These are phyloP conservation scores for Plasmodium malariae DNA, from an alignment of 169 alveolate species.

Conservation along the genomic window DNA sequence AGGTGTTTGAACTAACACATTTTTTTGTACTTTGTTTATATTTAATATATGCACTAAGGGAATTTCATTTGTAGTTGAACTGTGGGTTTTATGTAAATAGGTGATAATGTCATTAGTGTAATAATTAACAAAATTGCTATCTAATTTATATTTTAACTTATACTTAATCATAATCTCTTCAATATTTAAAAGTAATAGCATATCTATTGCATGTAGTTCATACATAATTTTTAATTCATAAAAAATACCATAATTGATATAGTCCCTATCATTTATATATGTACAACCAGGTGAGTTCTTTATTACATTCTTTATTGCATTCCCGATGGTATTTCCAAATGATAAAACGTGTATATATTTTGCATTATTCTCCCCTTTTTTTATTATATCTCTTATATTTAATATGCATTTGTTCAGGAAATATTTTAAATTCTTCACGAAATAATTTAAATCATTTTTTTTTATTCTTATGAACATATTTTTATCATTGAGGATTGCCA, in stretches of 20 bases:
- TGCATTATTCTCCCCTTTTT: background rate
- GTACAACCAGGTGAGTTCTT: background rate
- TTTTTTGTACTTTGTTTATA: conserved; percentile 9
- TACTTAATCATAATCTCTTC: conserved; percentile 21
- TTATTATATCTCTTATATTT: background rate
- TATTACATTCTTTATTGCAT: conserved; percentile 13
- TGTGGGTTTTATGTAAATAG: no score
- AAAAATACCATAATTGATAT: conserved; percentile 22
- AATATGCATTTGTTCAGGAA: background rate
- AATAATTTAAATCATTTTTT: background rate
- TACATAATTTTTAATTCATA: conserved; percentile 34
- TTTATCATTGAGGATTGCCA: conserved; percentile 17
- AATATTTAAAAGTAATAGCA: background rate
- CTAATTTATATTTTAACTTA: conserved; percentile 23
- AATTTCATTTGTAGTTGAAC: no score
- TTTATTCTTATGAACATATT: conserved; percentile 9
- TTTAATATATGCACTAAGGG: no score
- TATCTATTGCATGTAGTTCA: conserved; percentile 8
- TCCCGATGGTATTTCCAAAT: conserved; percentile 30
- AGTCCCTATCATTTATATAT: background rate
- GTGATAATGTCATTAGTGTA: no score
- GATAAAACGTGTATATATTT: background rate
- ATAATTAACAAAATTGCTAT: background rate
- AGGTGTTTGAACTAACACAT: conserved; percentile 11
- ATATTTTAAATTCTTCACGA: conserved; percentile 7